Evolutionary conservation across 176 grass and related monocot species (phyloP), one percentile per base, ranked within the genome.

Genomic region (Triticum urartu): DNA sequence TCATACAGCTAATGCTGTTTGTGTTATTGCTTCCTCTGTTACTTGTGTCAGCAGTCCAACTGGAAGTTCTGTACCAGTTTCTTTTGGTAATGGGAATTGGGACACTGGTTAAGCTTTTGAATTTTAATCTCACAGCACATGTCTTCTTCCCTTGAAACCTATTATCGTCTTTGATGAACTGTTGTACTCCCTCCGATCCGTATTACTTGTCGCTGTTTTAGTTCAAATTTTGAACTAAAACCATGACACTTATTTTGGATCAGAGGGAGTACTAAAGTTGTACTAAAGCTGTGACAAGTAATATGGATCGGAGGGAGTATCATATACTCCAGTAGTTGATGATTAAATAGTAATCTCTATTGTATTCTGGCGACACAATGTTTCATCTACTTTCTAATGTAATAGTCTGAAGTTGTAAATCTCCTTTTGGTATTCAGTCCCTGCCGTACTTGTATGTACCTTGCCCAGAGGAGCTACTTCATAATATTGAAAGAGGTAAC

Each of bases 381-480:
- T 86, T 77, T 84, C 72, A 68, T 75, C 78, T 63, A 61, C 18
- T 52, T 90, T 66, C 56, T 58, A 71, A 74, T 30, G 35, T 52
- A 21, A 77, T 17, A 54, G 47, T 56, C 26, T 77, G 17, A 77
- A 33, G 47, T 56, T 89, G 15, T 75, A 58, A 56, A 33, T 77
- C 42, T 84, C 25, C 43, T 61, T 75, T 68, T 91, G 36, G 7
- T 75, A 79, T 86, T 76, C 79, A 94, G 93, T 90, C 79, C 54
- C 75, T 94, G 82, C 93, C 93, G 33, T 94, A 90, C 82, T 86
- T 94, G 82, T 92, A 92, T 84, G 80, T 94, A 73, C 88, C 88
- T 79, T 94, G 93, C 85, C 82, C 85, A 12, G 87, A 92, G 20
- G 93, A 94, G 69, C 78, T 94, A 36, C 87, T 88, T 17, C 62